Evolutionary conservation across 768 basidiomycete genomes (phyloP).

Genomic region (Paxillus involutus): DNA sequence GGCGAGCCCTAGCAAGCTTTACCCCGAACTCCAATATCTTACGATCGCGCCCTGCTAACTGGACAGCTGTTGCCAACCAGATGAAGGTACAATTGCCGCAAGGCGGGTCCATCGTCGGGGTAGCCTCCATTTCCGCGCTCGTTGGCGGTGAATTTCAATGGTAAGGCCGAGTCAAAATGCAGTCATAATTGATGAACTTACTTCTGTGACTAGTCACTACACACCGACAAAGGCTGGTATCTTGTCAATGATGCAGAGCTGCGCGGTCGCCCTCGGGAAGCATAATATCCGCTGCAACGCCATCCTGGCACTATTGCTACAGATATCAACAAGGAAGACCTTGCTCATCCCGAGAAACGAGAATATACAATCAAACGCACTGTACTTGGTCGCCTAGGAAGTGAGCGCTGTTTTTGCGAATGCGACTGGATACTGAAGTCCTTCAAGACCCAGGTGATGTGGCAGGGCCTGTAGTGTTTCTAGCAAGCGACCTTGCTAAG

Average conservation of each 20-base stretch:
- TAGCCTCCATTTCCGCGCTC: constrained; percentile 77
- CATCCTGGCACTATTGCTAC: constrained; percentile 73
- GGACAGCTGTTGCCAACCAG: constrained; percentile 53
- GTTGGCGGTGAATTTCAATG: no score
- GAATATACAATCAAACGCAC: constrained; percentile 65
- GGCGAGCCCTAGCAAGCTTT: constrained; percentile 11
- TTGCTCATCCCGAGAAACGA: constrained; percentile 56
- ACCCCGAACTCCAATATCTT: constrained; percentile 25
- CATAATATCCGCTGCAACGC: constrained; percentile 74
- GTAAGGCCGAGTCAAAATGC: no score
- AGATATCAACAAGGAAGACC: constrained; percentile 75
- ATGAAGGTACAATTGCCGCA: constrained; percentile 49
- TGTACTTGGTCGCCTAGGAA: constrained; percentile 64
- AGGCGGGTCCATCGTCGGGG: constrained; percentile 73
- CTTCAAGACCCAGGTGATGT: constrained; percentile 36
- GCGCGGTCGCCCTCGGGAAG: constrained; percentile 75
- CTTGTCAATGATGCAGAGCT: constrained; percentile 59
- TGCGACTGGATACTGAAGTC: constrained; percentile 28
- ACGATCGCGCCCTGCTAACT: constrained; percentile 34
- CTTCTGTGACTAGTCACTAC: constrained; percentile 50
- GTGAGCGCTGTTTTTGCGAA: constrained; percentile 30
- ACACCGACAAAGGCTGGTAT: constrained; percentile 82
- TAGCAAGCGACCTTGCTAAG: constrained; percentile 68
- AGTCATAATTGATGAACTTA: no score
- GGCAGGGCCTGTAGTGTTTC: constrained; percentile 65